These are phyloP conservation scores for Xanthoceras sorbifolium DNA, from an alignment of 345 rosid genomes.

Conservation along the genomic window DNA sequence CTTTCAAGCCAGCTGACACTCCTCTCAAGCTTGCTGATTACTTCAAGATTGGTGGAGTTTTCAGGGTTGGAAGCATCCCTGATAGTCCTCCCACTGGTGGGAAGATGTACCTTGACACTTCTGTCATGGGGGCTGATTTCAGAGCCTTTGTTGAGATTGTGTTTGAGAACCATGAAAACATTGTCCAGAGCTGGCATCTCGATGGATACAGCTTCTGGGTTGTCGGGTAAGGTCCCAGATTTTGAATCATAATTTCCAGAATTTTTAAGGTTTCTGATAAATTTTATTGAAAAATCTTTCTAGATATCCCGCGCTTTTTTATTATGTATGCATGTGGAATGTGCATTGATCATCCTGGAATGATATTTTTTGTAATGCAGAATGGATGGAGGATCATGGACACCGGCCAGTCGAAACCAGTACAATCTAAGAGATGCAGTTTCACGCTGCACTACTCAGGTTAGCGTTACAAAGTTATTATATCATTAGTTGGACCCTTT, in stretches of 20 bases:
- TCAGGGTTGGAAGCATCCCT: constrained; percentile 58
- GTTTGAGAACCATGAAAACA: constrained; percentile 70
- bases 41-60: constrained; percentile 74
- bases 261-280: background rate
- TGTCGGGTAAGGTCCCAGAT: constrained; percentile 62
- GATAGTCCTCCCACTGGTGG: constrained; percentile 54
- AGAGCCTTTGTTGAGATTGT: constrained; percentile 72
- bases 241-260: background rate
- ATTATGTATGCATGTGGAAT: no score
- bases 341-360: background rate
- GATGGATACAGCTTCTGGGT: constrained; percentile 86
- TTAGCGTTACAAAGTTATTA: no score
- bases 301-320: no score
- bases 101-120: constrained; percentile 54
- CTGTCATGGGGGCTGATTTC: constrained; percentile 73
- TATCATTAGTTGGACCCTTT: no score
- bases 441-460: constrained; percentile 72
- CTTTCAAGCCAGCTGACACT: constrained; percentile 68
- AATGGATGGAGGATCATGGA: constrained; percentile 81
- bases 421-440: constrained; percentile 83
- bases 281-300: no score
- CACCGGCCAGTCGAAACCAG: constrained; percentile 51
- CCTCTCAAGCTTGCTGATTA: constrained; percentile 86
- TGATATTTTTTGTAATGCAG: constrained; percentile 36
- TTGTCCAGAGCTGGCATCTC: constrained; percentile 83